These are phyloP conservation scores for Rhizoclosmatium sp. DNA, from an alignment of 192 early-diverging fungal species.

Conservation along the genomic window DNA sequence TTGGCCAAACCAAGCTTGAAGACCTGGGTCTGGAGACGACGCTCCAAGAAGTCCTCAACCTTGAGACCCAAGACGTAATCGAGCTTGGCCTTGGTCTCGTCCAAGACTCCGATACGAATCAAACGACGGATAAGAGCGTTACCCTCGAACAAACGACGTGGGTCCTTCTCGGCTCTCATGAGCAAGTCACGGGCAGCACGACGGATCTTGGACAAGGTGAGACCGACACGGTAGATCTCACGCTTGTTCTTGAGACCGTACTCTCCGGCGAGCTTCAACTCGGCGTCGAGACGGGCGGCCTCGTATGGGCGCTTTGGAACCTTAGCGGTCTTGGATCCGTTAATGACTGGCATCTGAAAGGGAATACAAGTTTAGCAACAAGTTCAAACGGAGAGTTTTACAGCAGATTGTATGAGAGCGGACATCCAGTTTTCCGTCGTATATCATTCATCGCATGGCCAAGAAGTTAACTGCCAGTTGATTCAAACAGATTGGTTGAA, in stretches of 20 bases:
- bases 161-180: slow-evolving; percentile 95
- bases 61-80: slow-evolving; percentile 98
- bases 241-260: slow-evolving; percentile 99
- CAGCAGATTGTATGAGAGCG: too few species aligned
- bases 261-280: slow-evolving; percentile 92
- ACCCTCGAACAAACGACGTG: slow-evolving; percentile 98
- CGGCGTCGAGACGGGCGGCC: slow-evolving; percentile 91
- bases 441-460: too few species aligned
- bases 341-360: slow-evolving; percentile 31
- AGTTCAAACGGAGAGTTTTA: too few species aligned
- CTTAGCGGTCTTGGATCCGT: slow-evolving; percentile 44
- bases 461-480: too few species aligned
- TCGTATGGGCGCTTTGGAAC: slow-evolving; percentile 97
- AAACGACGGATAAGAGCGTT: slow-evolving; percentile 98
- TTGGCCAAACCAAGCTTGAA: slow-evolving; percentile 98
- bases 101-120: slow-evolving; percentile 98
- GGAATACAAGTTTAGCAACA: not conserved
- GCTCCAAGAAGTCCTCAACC: slow-evolving; percentile 99
- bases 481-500: too few species aligned
- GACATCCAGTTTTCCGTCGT: too few species aligned
- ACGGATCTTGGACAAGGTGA: slow-evolving; percentile 98
- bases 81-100: slow-evolving; percentile 96
- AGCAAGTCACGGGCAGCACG: slow-evolving; percentile 99
- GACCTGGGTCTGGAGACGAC: slow-evolving; percentile 98
- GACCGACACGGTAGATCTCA: slow-evolving; percentile 98